Evolutionary conservation across 2,329 filamentous ascomycete species (phyloP), one percentile per base, ranked within the genome.

Genomic region (Emmonsia crescens): DNA sequence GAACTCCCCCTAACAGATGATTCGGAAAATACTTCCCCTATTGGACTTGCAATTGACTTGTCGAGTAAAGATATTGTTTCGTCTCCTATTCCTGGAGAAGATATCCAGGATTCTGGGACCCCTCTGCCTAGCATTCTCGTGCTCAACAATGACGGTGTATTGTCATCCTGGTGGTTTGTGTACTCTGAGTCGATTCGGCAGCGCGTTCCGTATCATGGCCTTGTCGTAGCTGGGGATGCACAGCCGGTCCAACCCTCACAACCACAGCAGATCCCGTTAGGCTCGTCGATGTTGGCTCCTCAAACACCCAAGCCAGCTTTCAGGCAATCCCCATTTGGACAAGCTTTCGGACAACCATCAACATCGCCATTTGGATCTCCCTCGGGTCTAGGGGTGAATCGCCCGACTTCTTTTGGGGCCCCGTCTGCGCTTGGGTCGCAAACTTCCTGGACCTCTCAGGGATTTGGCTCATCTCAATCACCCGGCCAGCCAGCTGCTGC

Each of bases 151-250:
- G 90, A 96, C 69, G 94, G 94, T 65, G 77, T 96, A 10, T 79
- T 99, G 19, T 85, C 85, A 54, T 83, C 86, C 14, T 99, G 93
- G 91, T 96, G 93, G 90, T 77, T 97, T 51, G 83, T 97, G 24
- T 96, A 96, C 75, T 85, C 88, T 42, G 91, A 95, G 49, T 91
- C 93, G 1, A 86, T 99, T 64, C 84, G 87, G 63, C 80, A 87
- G 67, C 86, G 86, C 3, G 85, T 84, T 6, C 83, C 84, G 0
- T 97, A 91, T 72, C 83, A 87, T 48, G 89, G 88, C 4, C 78
- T 96, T 65, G 77, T 79, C 62, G 74, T 74, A n/a, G 67, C 66
- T 54, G 55, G 52, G 56, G 44, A 59, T 51, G 74, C 33, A 66
- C 75, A 29, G 73, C 75, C 63, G 52, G 69, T 61, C 66, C 65